Evolutionary conservation across 345 rosid genomes (phyloP).

Genomic region (Hypericum androsaemum): DNA sequence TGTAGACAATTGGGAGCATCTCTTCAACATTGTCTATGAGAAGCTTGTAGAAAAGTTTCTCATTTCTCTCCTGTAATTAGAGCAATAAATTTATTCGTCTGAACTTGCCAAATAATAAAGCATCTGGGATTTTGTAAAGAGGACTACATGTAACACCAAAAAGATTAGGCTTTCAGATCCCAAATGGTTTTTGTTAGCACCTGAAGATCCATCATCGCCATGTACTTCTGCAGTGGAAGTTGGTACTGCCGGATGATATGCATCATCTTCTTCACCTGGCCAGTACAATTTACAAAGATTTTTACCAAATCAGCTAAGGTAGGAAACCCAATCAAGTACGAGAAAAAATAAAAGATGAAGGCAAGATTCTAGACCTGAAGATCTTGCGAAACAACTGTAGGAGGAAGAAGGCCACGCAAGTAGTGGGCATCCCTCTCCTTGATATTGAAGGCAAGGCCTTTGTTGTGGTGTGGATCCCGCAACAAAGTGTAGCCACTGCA

Average conservation of each 20-base stretch:
- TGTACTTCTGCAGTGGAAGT: slow-evolving; percentile 4
- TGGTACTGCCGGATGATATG: slow-evolving; percentile 1
- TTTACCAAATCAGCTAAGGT: neutral
- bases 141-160: too few species aligned
- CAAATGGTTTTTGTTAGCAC: neutral
- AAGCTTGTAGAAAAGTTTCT: slow-evolving; percentile 2
- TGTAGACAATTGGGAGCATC: slow-evolving; percentile 4
- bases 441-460: slow-evolving; percentile 80
- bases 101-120: too few species aligned
- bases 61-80: neutral
- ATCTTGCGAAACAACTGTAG: slow-evolving; percentile 71
- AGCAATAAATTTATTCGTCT: too few species aligned
- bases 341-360: neutral
- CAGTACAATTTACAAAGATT: slow-evolving; percentile 1
- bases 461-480: slow-evolving; percentile 95
- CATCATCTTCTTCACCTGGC: slow-evolving; percentile 1
- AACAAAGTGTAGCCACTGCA: slow-evolving; percentile 86
- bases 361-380: slow-evolving; percentile 49
- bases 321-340: neutral
- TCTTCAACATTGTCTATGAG: slow-evolving; percentile 5
- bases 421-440: slow-evolving; percentile 88
- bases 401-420: slow-evolving; percentile 91
- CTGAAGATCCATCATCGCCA: slow-evolving; percentile 5
- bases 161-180: too few species aligned
- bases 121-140: too few species aligned